Percentiles rank a stretch among this genome's conserved stretches.
Conservation (phyloP, 148 eudicot genomes). For the Cornus suecica region DNA sequence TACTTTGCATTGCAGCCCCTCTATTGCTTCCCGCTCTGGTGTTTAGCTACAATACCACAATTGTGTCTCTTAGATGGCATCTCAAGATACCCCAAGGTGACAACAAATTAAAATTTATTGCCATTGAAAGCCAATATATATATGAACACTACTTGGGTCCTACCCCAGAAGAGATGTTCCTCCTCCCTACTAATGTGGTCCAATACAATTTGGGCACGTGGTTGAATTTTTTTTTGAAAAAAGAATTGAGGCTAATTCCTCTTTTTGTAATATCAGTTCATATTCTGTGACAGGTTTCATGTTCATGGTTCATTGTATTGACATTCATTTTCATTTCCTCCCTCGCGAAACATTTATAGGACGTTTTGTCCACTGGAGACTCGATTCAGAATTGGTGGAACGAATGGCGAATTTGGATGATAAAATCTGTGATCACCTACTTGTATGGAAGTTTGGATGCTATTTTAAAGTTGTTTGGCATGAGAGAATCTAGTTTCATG, state of each 20-base stretch:
- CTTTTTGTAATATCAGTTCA: too few relatives aligned
- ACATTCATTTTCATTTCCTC: constrained; percentile 1
- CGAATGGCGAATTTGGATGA: constrained; percentile 22
- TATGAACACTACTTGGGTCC: too few relatives aligned
- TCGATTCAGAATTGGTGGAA: constrained; percentile 15
- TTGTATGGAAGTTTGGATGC: constrained; percentile 22
- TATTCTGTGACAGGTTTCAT: constrained; percentile 3
- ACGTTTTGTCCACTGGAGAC: constrained; percentile 10
- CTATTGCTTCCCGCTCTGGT: constrained; percentile 27
- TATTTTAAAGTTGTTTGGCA: constrained; percentile 18
- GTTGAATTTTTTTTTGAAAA: too few relatives aligned
- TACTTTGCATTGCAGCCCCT: constrained; percentile 25
- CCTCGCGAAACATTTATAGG: constrained; percentile 4
- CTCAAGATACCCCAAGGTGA: constrained; percentile 54
- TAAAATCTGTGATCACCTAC: constrained; percentile 19
- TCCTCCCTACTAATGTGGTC: too few relatives aligned
- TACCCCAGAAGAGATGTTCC: too few relatives aligned
- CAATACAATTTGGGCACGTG: too few relatives aligned
- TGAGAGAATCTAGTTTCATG: constrained; percentile 27
- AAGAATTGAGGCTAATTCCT: too few relatives aligned
- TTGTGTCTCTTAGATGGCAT: constrained; percentile 54
- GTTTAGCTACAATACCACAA: constrained; percentile 46
- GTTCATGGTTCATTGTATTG: background rate
- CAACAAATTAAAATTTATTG: too few relatives aligned
- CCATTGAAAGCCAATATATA: too few relatives aligned